phyloP scores from a whole-genome alignment of 2,329 filamentous ascomycete genomes.

The Cyphellophora europaea region DNA sequence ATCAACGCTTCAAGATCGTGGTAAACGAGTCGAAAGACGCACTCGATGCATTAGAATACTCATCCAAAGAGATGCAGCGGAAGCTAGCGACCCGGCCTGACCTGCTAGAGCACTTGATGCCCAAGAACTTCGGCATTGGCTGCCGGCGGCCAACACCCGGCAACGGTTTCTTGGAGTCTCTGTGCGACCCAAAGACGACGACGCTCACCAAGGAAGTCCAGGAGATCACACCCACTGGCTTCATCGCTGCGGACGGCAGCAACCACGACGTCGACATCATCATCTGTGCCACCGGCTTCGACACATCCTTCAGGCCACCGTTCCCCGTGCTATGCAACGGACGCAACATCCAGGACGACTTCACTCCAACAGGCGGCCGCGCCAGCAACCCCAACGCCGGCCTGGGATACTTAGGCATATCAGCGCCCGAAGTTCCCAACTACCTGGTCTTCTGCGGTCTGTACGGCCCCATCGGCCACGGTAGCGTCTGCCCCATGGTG shows the following conservation, averaged over 20 bases:
- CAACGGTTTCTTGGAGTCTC: constrained; percentile 32
- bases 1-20: constrained; percentile 37
- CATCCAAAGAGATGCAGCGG: constrained; percentile 12
- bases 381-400: neutral
- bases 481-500: constrained; percentile 20
- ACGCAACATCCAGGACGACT: constrained; percentile 7
- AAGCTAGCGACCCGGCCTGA: constrained; percentile 24
- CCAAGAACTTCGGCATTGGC: constrained; percentile 33
- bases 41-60: constrained; percentile 12
- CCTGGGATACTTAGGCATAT: constrained; percentile 7
- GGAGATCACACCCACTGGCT: constrained; percentile 11
- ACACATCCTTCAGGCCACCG: constrained; percentile 14
- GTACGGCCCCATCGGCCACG: constrained; percentile 19
- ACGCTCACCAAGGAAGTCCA: constrained; percentile 7
- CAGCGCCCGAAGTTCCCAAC: constrained; percentile 20
- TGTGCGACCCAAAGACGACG: constrained; percentile 22
- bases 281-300: constrained; percentile 20
- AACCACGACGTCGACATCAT: constrained; percentile 20
- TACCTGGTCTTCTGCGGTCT: constrained; percentile 19
- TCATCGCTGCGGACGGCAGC: constrained; percentile 10
- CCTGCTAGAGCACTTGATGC: constrained; percentile 35
- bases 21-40: constrained; percentile 23
- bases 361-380: neutral
- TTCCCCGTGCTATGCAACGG: constrained; percentile 12
- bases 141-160: constrained; percentile 34